Conservation (phyloP, 176 grass and related monocot genomes). For the Oryza officinalis region DNA sequence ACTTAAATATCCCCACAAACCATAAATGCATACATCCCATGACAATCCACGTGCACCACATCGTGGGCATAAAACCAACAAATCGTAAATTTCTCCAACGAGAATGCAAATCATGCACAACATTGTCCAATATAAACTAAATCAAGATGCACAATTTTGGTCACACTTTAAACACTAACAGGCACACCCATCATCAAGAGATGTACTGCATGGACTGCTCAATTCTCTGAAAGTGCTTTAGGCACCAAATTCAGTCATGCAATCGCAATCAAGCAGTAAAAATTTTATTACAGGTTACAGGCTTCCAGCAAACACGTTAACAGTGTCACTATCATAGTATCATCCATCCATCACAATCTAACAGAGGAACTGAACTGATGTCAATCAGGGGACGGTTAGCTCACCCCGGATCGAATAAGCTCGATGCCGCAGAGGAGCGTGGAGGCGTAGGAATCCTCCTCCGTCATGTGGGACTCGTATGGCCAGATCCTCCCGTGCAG, state of each 20-base stretch:
- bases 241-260: not conserved
- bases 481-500: slow-evolving; percentile 90
- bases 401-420: slow-evolving; percentile 85
- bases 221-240: not conserved
- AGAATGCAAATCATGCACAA: not conserved
- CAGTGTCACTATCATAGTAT: not conserved
- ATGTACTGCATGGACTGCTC: not conserved
- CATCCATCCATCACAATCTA: not conserved
- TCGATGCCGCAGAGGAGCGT: slow-evolving; percentile 93
- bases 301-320: not conserved
- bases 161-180: not conserved
- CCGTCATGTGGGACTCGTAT: slow-evolving; percentile 90
- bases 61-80: not conserved
- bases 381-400: not conserved
- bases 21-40: not conserved
- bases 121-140: not conserved
- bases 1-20: not conserved
- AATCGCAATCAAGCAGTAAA: not conserved
- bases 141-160: not conserved
- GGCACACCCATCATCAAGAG: not conserved
- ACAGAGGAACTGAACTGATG: not conserved
- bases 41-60: not conserved
- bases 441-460: slow-evolving; percentile 84
- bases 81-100: not conserved
- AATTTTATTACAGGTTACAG: not conserved